Percentiles rank a stretch among this genome's conserved stretches.
Evolutionary conservation across 148 eudicot species (phyloP).

Genomic region (Vaccinium macrocarpon): DNA sequence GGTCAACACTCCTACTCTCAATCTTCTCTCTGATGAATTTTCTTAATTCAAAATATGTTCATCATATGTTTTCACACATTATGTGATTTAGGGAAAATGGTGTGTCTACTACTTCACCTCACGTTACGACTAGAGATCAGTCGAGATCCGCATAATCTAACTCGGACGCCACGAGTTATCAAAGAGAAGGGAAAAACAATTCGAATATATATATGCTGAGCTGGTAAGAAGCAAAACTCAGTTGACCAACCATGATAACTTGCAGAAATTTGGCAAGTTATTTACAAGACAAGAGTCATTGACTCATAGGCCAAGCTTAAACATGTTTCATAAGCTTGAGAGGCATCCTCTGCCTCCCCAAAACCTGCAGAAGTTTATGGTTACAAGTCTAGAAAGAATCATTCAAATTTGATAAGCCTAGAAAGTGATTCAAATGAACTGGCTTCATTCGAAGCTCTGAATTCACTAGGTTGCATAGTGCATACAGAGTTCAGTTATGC

Average conservation of each 20-base stretch:
- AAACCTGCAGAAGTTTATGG: background rate
- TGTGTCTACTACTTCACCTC: too few relatives aligned
- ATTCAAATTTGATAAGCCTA: background rate
- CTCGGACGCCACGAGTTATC: background rate
- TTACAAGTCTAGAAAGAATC: background rate
- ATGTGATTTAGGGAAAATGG: too few relatives aligned
- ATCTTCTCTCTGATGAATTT: too few relatives aligned
- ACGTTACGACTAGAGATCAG: background rate
- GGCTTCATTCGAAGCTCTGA: background rate
- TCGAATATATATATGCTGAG: background rate
- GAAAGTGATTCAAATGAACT: background rate
- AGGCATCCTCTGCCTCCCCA: background rate
- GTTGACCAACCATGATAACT: background rate
- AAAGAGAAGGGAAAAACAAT: background rate
- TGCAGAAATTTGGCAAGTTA: background rate
- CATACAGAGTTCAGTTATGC: background rate
- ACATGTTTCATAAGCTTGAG: too few relatives aligned
- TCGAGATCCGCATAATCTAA: background rate
- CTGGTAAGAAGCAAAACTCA: background rate
- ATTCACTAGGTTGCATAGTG: background rate
- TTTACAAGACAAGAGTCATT: background rate
- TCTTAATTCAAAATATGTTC: too few relatives aligned
- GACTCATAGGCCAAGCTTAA: background rate
- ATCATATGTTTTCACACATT: too few relatives aligned
- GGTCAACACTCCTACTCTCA: too few relatives aligned